Evolutionary conservation across 768 basidiomycete genomes (phyloP), one percentile per base, ranked within the genome.

Genomic region (Suillus plorans): DNA sequence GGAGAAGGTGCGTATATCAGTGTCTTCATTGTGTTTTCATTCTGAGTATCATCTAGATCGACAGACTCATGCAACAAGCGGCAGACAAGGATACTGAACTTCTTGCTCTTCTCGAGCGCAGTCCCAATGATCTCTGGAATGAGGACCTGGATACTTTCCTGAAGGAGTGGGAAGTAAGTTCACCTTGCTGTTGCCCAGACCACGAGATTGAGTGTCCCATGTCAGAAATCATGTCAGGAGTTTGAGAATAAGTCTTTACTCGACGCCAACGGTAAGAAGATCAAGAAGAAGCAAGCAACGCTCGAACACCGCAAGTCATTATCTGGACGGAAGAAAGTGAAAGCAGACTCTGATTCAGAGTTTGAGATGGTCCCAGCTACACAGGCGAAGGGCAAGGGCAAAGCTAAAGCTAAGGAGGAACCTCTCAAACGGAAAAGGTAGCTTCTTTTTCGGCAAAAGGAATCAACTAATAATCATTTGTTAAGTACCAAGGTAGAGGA

Each of bases 51-150:
- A 60, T 6, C 25, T 66, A 95, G 92, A 95, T 97, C 69, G 92
- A 90, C 66, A 95, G 86, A 78, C 83, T 99, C 5, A 81, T 86
- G 55, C 82, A 85, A 69, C 94, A 94, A 81, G 89, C 91, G 1
- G 85, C 83, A 45, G 88, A 88, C 66, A 97, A 97, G 77, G 93
- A 97, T 76, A 71, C 74, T 3, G 95, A 99, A 74, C 81, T 99
- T 31, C 80, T 95, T 28, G 79, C 72, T 4, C 81, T 99, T 44
- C 86, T 98, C 25, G 85, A 90, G 67, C 88, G 89, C 65, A 86
- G 87, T 0, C 93, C 95, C 0, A 87, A 86, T 65, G 86, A 91
- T 67, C 80, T 99, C 67, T 99, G 97, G 97, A 92, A 94, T 70
- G 80, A 81, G 10, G 97, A 99, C 71, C 80, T 99, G 20, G 94